Evolutionary conservation across 2,329 filamentous ascomycete genomes (phyloP), one percentile per base, ranked within the genome.

Genomic region (Lithohypha guttulata): DNA sequence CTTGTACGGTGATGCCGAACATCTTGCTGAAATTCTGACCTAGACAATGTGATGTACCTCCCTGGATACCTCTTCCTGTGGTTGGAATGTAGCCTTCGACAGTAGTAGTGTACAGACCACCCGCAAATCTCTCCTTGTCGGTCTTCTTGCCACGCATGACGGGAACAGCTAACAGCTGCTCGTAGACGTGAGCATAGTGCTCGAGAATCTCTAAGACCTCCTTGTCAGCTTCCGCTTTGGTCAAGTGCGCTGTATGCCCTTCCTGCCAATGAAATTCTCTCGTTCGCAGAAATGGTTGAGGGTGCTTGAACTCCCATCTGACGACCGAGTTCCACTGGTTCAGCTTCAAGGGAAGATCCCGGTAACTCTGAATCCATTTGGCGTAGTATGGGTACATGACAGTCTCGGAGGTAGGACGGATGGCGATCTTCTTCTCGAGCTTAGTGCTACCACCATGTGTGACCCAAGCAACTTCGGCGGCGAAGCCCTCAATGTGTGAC

Each of bases 1-100:
- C 87, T 62, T 98, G 89, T 20, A 98, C 85, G 1, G 82, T 93
- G 60, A 98, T 96, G 61, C 91, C 82, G 60, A 96, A 98, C 87
- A 98, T 98, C 66, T 93, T 95, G 61, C 81, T 87, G 66, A 98
- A 98, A 67, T 98, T 95, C 65, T 98, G 91, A 38, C 91, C 91
- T 6, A 98, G 72, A 48, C 79, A 85, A 68, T 98, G 91, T 37
- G 85, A 94, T 27, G 91, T 98, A 38, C 79, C 91, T 50, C 87
- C 91, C 66, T 98, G 91, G 45, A 98, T 96, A 60, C 91, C 91
- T 58, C 91, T 82, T 17, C 91, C 91, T 49, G 93, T 96, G 46
- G 85, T 79, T 23, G 91, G 87, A 51, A 98, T 95, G 61, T 94
- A 98, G 22, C 86, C 91, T 65, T 98, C 91, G 33, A 93, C 83